phyloP scores from a whole-genome alignment of 2,329 filamentous ascomycete genomes.

The Penicillium sumatraense region DNA sequence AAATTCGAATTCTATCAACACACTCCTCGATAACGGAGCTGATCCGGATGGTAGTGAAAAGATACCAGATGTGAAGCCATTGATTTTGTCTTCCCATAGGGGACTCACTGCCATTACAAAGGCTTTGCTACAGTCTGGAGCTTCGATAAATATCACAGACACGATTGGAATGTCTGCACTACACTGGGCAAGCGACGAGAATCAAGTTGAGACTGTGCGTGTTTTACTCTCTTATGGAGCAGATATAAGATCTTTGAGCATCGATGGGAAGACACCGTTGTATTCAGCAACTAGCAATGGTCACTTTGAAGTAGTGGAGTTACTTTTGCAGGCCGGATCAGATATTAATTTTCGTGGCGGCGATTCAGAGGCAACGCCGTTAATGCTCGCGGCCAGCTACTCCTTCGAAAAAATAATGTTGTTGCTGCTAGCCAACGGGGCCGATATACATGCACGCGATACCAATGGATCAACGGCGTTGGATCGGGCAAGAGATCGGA shows the following conservation, averaged over 20 bases:
- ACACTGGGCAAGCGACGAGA: constrained; percentile 1
- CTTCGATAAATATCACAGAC: neutral
- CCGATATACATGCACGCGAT: neutral
- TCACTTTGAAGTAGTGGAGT: constrained; percentile 9
- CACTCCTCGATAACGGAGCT: constrained; percentile 25
- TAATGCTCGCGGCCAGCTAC: constrained; percentile 6
- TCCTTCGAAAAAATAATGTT: neutral
- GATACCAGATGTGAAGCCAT: constrained; percentile 1
- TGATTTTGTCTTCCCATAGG: constrained; percentile 16
- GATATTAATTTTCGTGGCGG: constrained; percentile 21
- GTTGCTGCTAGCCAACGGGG: neutral
- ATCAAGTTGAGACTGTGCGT: neutral
- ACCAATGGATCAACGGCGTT: neutral
- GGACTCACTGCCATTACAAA: constrained; percentile 12
- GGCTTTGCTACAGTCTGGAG: constrained; percentile 8
- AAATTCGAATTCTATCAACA: constrained; percentile 11
- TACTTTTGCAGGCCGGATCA: constrained; percentile 26
- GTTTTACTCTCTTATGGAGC: constrained; percentile 6
- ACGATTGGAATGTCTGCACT: constrained; percentile 7
- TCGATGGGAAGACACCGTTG: constrained; percentile 9
- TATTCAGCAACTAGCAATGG: neutral
- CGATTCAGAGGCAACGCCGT: neutral
- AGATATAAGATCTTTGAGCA: constrained; percentile 1
- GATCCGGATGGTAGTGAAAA: constrained; percentile 15
- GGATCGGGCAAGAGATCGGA: neutral